phyloP scores from a whole-genome alignment of 192 early-diverging fungal genomes.

The Ramicandelaber brevisporus region DNA sequence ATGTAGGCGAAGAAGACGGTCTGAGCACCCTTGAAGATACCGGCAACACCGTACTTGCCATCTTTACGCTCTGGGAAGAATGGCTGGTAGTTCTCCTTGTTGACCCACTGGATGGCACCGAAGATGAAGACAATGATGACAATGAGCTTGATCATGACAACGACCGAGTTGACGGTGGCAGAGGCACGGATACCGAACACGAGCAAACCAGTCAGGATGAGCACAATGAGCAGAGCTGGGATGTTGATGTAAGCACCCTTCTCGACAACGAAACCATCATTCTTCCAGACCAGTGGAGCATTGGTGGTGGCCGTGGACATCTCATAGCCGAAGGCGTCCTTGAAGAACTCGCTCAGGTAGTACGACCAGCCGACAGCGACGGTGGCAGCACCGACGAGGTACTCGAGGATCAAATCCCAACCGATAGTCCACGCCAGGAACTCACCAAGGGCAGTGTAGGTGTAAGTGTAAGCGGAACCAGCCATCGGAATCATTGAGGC shows the following conservation, averaged over 20 bases:
- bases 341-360: conserved; percentile 46
- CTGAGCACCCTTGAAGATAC: conserved; percentile 43
- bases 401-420: conserved; percentile 77
- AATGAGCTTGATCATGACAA: conserved; percentile 46
- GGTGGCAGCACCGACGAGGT: conserved; percentile 58
- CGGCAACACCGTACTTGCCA: conserved; percentile 32
- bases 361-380: conserved; percentile 64
- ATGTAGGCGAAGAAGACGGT: conserved; percentile 61
- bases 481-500: conserved; percentile 65
- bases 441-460: conserved; percentile 71
- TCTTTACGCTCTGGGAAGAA: conserved; percentile 42
- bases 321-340: conserved; percentile 24
- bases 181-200: conserved; percentile 46
- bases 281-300: conserved; percentile 40
- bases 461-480: conserved; percentile 68
- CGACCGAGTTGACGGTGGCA: conserved; percentile 37
- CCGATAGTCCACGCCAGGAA: conserved; percentile 73
- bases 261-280: conserved; percentile 8
- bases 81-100: conserved; percentile 42
- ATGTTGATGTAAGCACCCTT: conserved; percentile 36
- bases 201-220: conserved; percentile 36
- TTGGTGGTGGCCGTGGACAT: conserved; percentile 28
- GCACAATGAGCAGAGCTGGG: conserved; percentile 40
- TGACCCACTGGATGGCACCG: conserved; percentile 35
- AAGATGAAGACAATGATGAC: conserved; percentile 61